Base-by-base conservation (phyloP, 495 filamentous ascomycete species). In the Stereocaulon alpinum region DNA sequence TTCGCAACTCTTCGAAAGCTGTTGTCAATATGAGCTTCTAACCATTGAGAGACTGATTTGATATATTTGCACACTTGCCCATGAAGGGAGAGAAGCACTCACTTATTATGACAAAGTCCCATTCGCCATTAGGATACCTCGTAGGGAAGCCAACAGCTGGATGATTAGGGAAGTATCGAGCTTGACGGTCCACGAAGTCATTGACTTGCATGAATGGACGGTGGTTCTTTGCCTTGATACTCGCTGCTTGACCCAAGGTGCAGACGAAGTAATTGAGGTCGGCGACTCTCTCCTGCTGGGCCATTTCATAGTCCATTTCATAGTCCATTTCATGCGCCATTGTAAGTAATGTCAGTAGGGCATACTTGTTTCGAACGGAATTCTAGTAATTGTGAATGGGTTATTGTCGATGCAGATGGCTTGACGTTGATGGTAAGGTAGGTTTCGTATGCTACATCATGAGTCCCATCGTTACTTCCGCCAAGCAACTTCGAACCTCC, bases 191-290 rank as follows among this genome's bases (percentile, higher is more conserved):
- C 27, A 83, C 62, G 30, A 83, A 69, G 4, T 73, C 65, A 32
- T 68, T 72, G 56, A 82, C 71, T 0, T 71, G 79, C n/a, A 63
- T 50, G 57, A 73, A 76, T 2, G 60, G 55, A 18, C 65, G 66
- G 9, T 63, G 63, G 3, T 58, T 49, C 6, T 42, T 55, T 4
- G 44, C 48, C 47, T 71, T 73, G n/a, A 76, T 22, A 1, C 18
- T 20, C 3, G 64, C 66, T 6, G 77, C 78, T 64, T 79, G 68
- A 12, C 74, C 78, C 22, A 82, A 68, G 7, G 78, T 80, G 61
- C 76, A 80, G 11, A 71, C 69, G 55, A 82, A 82, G 66, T 80
- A 78, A 50, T 74, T 78, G 11, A 58, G n/a, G 1, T 61, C 54
- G 7, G 12, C 0, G 11, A 15, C 4, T 4, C 10, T 22, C 20